Percentiles rank a stretch among this genome's conserved stretches.
Conservation (phyloP, 208 protist species). For the Tritrichomonas musculus region DNA sequence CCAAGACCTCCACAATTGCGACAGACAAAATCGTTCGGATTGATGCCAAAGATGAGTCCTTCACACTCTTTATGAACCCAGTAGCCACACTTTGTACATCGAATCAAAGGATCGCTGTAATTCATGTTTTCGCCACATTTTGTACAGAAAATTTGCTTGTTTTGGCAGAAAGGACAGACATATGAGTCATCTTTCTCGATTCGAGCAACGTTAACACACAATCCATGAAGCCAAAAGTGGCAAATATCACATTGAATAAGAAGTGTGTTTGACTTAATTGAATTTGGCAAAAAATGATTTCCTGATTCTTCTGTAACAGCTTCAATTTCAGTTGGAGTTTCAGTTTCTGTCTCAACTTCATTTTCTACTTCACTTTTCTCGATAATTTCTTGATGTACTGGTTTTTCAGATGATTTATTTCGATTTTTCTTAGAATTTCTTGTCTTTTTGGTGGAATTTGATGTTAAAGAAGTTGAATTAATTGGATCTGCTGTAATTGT, state of each 20-base stretch:
- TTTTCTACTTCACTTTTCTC: too few relatives aligned
- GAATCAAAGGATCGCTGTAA: background rate
- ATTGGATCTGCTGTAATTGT: too few relatives aligned
- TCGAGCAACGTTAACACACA: background rate
- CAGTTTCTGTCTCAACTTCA: too few relatives aligned
- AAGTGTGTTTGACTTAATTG: too few relatives aligned
- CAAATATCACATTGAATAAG: constrained; percentile 14
- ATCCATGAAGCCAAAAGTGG: background rate
- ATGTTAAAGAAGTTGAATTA: too few relatives aligned
- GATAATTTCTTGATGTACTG: too few relatives aligned
- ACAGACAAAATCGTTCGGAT: background rate
- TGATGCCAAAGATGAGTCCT: background rate
- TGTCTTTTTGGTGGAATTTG: too few relatives aligned
- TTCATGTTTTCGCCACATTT: background rate
- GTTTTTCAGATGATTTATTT: too few relatives aligned
- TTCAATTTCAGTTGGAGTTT: too few relatives aligned
- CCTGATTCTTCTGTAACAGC: too few relatives aligned
- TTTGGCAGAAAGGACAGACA: background rate
- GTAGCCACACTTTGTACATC: background rate
- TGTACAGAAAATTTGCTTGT: background rate
- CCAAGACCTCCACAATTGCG: background rate
- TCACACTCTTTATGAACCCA: constrained; percentile 5
- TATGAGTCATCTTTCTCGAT: background rate
- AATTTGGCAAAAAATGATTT: too few relatives aligned
- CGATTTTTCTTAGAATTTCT: too few relatives aligned